Base-by-base conservation (phyloP, 192 early-diverging fungal genomes). In the Umbelopsis sp. region DNA sequence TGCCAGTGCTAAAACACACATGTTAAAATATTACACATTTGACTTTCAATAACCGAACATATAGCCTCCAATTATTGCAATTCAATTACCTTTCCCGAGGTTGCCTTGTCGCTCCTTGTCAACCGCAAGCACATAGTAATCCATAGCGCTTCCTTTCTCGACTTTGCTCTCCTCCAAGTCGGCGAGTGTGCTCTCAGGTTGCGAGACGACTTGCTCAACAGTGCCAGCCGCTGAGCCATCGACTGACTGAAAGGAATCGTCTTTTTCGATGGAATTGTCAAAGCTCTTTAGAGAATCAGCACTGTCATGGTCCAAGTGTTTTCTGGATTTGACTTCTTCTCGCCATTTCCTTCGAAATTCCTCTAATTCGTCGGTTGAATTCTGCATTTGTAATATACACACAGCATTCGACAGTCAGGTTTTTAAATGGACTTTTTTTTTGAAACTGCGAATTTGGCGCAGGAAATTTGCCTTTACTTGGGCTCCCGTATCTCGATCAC, bases 71-170 rank as follows among this genome's bases (percentile, higher is more conserved):
- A 1, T 37, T 3, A n/a, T 52, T 12, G 21, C 44, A 30, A 22
- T 18, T 49, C 68, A 2, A 61, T 66, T 69, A 79, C 78, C 78
- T 73, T 80, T 46, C 12, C 64, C 68, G 20, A 80, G 47, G 53
- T 80, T 77, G 23, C 79, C 79, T 61, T 80, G 69, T 48, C 71
- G 64, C 68, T 80, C 79, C 46, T 71, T 50, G 21, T 70, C 74
- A 37, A 71, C 72, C 4, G 75, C 79, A 58, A 50, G 30, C 16
- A 74, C 22, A 69, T 80, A 80, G 55, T 72, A 53, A 21, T 80
- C 75, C 68, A 80, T 61, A 3, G 78, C 74, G 23, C 33, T 67
- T 16, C 27, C 41, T 22, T 33, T 37, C 44, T 46, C 67, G 8
- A 16, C 3, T 45, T 3, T n/a, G 11, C 6, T 44, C 5, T 49